Evolutionary conservation across 345 rosid genomes (phyloP).

Genomic region (Barbarea vulgaris): DNA sequence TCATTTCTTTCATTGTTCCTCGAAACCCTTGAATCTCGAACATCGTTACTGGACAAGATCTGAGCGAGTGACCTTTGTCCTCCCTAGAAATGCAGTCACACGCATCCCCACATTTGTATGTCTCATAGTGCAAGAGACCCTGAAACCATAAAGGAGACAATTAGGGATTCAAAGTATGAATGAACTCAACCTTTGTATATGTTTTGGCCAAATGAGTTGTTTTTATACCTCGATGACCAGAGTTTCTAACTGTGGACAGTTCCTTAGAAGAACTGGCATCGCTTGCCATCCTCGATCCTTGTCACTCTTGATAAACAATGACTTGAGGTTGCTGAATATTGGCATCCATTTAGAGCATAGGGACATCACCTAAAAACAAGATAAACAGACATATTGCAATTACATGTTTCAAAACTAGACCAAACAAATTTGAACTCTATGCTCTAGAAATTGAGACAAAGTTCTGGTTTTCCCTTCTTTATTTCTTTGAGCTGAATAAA

Average conservation of each 20-base stretch:
- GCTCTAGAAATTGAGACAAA: not conserved
- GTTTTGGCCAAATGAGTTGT: not conserved
- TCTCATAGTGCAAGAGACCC: not conserved
- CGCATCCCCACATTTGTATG: conserved; percentile 5
- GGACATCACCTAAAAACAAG: not conserved
- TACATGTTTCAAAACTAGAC: not conserved
- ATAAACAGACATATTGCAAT: not conserved
- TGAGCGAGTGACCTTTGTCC: not conserved
- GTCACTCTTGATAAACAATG: not conserved
- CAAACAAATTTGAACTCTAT: not conserved
- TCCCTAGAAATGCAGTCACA: not conserved
- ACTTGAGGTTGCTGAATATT: not conserved
- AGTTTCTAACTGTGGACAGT: not conserved
- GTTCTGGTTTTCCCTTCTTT: not conserved
- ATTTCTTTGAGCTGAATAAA: not conserved
- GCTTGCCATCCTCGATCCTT: not conserved
- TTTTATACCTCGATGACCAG: not conserved
- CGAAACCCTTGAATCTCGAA: too few relatives aligned
- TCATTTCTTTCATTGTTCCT: too few relatives aligned
- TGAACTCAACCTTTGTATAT: not conserved
- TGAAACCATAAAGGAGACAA: not conserved
- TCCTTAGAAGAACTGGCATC: not conserved
- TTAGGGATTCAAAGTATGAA: not conserved
- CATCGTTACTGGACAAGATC: not conserved
- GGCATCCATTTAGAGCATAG: not conserved